Conservation (phyloP, 352 stramenopile genomes). For the Pythium pyrilobum region DNA sequence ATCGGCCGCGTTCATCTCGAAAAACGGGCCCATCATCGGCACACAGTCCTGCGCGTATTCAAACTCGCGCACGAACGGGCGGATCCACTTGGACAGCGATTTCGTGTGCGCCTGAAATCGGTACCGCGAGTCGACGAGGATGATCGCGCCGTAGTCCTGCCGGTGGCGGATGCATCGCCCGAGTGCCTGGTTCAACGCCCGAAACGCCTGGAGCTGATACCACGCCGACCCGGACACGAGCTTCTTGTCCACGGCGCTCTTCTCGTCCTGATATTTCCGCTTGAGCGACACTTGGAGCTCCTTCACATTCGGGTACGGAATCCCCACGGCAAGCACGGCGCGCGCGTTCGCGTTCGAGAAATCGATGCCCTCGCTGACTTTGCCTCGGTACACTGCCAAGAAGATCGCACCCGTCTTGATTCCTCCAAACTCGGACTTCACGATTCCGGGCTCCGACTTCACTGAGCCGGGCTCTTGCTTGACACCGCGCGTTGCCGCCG, state of each 20-base stretch:
- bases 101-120: conserved; percentile 50
- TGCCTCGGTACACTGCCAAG: conserved; percentile 97
- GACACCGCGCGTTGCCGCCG: background rate
- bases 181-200: conserved; percentile 99
- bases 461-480: conserved; percentile 3
- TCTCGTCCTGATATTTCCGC: conserved; percentile 78
- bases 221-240: conserved; percentile 82
- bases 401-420: conserved; percentile 88
- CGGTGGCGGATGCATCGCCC: conserved; percentile 98
- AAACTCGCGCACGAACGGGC: conserved; percentile 65
- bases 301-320: conserved; percentile 96
- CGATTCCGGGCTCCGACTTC: background rate
- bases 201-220: conserved; percentile 97
- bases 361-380: conserved; percentile 98
- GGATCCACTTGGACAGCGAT: conserved; percentile 80
- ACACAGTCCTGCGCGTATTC: conserved; percentile 61
- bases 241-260: conserved; percentile 49
- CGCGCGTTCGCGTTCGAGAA: conserved; percentile 97
- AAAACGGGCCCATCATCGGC: conserved; percentile 57
- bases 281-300: conserved; percentile 88
- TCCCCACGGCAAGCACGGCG: conserved; percentile 96
- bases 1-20: conserved; percentile 48
- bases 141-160: conserved; percentile 95
- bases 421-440: background rate
- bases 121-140: conserved; percentile 93